phyloP scores from a whole-genome alignment of 164 flowering plant species.

The Kingdonia uniflora region DNA sequence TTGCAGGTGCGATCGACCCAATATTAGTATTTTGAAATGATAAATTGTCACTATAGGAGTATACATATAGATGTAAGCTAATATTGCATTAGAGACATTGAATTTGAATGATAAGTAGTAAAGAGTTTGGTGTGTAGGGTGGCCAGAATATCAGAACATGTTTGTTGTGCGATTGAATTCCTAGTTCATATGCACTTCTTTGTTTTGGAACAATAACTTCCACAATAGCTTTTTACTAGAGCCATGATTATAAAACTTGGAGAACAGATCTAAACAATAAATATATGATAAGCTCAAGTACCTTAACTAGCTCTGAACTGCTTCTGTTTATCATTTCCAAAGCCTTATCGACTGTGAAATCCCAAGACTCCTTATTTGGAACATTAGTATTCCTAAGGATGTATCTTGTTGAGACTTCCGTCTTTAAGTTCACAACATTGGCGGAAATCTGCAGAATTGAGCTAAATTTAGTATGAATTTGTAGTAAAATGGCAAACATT shows the following conservation, averaged over 20 bases:
- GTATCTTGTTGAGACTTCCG: slow-evolving; percentile 28
- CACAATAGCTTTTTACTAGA: too few species aligned
- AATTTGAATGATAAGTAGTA: too few species aligned
- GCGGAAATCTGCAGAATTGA: slow-evolving; percentile 47
- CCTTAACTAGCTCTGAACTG: slow-evolving; percentile 63
- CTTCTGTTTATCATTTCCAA: slow-evolving; percentile 45
- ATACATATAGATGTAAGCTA: too few species aligned
- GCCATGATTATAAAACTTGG: too few species aligned
- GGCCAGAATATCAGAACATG: too few species aligned
- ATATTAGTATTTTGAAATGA: not conserved
- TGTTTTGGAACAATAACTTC: too few species aligned
- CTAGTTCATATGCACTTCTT: too few species aligned
- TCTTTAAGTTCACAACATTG: slow-evolving; percentile 20
- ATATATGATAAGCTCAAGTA: slow-evolving; percentile 12
- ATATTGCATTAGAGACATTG: too few species aligned
- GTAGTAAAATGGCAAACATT: not conserved
- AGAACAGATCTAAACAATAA: not conserved
- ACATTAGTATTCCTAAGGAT: slow-evolving; percentile 43
- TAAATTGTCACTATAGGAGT: not conserved
- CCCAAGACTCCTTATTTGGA: slow-evolving; percentile 56
- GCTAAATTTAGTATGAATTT: too few species aligned
- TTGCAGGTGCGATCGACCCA: not conserved
- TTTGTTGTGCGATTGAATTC: too few species aligned
- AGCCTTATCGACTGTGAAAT: slow-evolving; percentile 56
- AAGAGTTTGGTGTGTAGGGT: too few species aligned